Conservation (phyloP, 176 grass and related monocot genomes). For the Calamus simplicifolius region DNA sequence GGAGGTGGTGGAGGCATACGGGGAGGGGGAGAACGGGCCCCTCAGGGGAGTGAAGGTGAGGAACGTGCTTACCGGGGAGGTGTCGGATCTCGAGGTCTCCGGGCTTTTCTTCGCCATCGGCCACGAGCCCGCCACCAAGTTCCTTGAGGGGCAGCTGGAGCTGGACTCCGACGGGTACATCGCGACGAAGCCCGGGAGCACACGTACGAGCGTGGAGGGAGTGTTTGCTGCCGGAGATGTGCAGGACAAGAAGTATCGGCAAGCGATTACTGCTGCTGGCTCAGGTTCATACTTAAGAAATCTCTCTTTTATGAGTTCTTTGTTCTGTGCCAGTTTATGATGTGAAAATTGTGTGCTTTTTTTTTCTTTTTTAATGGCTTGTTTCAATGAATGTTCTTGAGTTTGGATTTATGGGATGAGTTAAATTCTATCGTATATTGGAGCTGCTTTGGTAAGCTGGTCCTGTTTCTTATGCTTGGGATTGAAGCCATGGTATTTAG, state of each 20-base stretch:
- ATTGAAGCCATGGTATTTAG: too few species aligned
- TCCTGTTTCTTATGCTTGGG: too few species aligned
- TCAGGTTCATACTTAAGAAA: constrained; percentile 39
- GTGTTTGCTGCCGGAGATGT: constrained; percentile 90
- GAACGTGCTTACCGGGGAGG: constrained; percentile 47
- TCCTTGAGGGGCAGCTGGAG: constrained; percentile 86
- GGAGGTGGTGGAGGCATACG: constrained; percentile 78
- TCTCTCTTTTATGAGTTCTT: too few species aligned
- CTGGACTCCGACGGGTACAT: constrained; percentile 75
- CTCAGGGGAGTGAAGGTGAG: constrained; percentile 74
- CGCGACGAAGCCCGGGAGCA: constrained; percentile 57
- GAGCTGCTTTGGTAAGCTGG: too few species aligned
- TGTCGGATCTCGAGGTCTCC: constrained; percentile 59
- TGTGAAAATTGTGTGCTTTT: too few species aligned
- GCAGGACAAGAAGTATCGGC: constrained; percentile 93
- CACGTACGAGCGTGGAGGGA: constrained; percentile 79
- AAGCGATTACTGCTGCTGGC: constrained; percentile 82
- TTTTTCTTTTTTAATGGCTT: too few species aligned
- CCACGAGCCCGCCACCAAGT: constrained; percentile 88
- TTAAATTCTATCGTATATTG: too few species aligned
- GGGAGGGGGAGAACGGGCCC: constrained; percentile 25
- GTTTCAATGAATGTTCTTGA: too few species aligned
- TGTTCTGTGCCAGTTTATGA: too few species aligned
- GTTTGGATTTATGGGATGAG: too few species aligned
- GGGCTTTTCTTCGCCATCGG: constrained; percentile 93